Base-by-base conservation (phyloP, 2,329 filamentous ascomycete genomes). In the Penicillium olsonii region DNA sequence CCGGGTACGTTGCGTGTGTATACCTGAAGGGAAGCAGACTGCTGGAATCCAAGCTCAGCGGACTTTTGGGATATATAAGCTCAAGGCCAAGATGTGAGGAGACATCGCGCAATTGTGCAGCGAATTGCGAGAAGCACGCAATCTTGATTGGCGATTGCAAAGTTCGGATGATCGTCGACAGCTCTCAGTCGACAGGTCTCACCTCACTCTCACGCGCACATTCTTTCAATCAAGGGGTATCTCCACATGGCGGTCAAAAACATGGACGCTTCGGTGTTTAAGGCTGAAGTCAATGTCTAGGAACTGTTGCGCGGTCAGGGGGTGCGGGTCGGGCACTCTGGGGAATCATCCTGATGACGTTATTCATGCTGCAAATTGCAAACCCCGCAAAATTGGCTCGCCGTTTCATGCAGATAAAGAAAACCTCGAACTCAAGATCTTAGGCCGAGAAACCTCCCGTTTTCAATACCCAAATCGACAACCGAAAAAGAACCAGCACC, bases 91-190 rank as follows among this genome's bases (percentile, higher is more conserved):
- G 27, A 41, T n/a, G 34, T 40, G 47, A 48, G 52, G 39, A 48
- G 53, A 17, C 20, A 55, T 59, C 48, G 54, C 56, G 57, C 52
- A 48, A 56, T 60, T 43, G 41, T 47, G 45, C 29, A 37, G 37
- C 33, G 42, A 45, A 45, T 50, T 50, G 34, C 42, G 42, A 39
- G 37, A 42, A 60, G 57, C 57, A 60, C 57, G 57, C 57, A 43
- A 59, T 59, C 41, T 27, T 34, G 26, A 46, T 54, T 51, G 46
- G 15, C 38, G 44, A 58, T 56, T 44, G 27, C 42, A 49, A 37
- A 41, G 39, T 19, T 22, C 45, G 35, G 42, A 52, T 50, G 46
- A 53, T 50, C 38, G 29, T 34, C 48, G 24, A 17, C 11, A 31
- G 12, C 17, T 19, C n/a, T 11, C n/a, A 18, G 7, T 8, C n/a